Evolutionary conservation across 73 alveolate species (phyloP).

Genomic region (Paramecium tetraurelia): DNA sequence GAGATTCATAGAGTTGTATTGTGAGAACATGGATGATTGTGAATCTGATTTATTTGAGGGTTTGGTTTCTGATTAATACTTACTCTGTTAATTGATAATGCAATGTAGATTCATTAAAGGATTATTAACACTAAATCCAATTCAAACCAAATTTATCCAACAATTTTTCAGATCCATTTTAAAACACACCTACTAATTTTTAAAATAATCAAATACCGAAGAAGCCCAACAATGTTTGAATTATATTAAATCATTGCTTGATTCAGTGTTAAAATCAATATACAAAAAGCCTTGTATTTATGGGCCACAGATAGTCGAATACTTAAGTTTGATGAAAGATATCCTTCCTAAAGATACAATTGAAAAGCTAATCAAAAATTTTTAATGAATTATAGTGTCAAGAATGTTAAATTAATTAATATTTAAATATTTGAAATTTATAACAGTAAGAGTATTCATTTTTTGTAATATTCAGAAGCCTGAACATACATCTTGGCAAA

Average conservation of each 20-base stretch:
- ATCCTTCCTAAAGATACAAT: background rate
- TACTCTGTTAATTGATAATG: background rate
- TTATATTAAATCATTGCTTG: background rate
- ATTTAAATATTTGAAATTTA: background rate
- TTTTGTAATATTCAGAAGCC: constrained; percentile 6
- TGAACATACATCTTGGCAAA: background rate
- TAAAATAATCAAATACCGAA: background rate
- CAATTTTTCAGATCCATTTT: background rate
- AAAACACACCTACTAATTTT: background rate
- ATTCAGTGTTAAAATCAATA: background rate
- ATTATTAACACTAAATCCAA: background rate
- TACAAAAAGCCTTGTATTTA: background rate
- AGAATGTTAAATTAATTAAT: background rate
- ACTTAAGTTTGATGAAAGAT: background rate
- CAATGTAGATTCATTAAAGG: background rate
- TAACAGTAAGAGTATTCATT: background rate
- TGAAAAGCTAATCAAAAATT: background rate
- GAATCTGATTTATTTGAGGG: constrained; percentile 18
- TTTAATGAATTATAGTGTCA: background rate
- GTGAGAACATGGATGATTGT: background rate
- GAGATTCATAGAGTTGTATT: background rate
- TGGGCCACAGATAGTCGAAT: background rate
- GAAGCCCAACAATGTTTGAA: background rate
- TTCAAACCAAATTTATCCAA: background rate
- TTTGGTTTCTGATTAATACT: background rate